These are phyloP conservation scores for Neohortaea acidophila DNA, from an alignment of 495 filamentous ascomycete genomes.

Conservation along the genomic window DNA sequence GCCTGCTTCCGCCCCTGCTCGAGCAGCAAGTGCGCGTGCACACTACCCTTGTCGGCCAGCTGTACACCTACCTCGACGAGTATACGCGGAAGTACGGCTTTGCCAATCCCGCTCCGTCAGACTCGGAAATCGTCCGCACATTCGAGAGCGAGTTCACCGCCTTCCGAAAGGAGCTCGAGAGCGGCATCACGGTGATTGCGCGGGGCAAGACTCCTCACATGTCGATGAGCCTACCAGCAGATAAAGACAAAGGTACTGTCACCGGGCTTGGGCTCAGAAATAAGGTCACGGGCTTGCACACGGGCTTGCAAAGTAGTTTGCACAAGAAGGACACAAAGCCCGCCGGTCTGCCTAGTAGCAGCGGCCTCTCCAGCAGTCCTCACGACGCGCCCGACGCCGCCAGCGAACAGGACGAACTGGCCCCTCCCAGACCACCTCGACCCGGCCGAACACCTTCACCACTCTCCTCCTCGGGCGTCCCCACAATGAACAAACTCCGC, in stretches of 20 bases:
- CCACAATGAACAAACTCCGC: too few relatives aligned
- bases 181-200: conserved; percentile 46
- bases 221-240: conserved; percentile 34
- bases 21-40: conserved; percentile 64
- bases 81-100: conserved; percentile 60
- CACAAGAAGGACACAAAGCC: not conserved
- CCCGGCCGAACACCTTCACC: conserved; percentile 2
- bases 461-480: conserved; percentile 5
- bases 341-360: not conserved
- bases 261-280: conserved; percentile 19
- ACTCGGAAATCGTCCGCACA: conserved; percentile 52
- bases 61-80: conserved; percentile 69
- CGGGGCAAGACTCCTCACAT: conserved; percentile 60
- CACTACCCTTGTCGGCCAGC: conserved; percentile 65
- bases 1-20: conserved; percentile 64
- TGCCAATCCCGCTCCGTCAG: conserved; percentile 55
- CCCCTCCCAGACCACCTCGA: conserved; percentile 15
- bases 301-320: not conserved
- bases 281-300: conserved; percentile 3
- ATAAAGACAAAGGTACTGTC: conserved; percentile 14
- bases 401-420: conserved; percentile 7
- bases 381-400: not conserved
- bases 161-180: conserved; percentile 55
- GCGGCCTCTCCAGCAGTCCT: not conserved
- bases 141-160: conserved; percentile 56